Evolutionary conservation across 1,139 yeast species (phyloP), one percentile per base, ranked within the genome.

Genomic region (Arxiozyma telluris): DNA sequence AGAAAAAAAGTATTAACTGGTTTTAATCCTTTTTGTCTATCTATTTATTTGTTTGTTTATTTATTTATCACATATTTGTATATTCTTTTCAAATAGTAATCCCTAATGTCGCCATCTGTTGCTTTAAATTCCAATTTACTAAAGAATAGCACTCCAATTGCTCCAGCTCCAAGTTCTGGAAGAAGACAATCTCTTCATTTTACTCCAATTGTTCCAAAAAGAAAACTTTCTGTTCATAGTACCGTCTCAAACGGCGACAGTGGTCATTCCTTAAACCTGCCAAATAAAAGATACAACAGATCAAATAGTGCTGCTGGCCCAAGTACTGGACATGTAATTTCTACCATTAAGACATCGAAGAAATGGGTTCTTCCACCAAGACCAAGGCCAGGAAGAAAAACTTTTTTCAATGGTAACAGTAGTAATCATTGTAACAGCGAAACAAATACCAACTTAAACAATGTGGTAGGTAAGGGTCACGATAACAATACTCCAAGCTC

Each of bases 331-430:
- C 39, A 30, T 30, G 11, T 22, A 2, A 30, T 20, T 2, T 23
- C 25, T 25, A 44, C 25, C 12, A 50, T 43, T 18, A 44, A 41
- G 43, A 66, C 70, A 20, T 66, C 70, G 17, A 62, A 63, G 50
- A 67, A 64, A 55, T 67, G 71, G 71, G 67, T 67, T 43, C 56
- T 67, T 50, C 71, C 71, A 63, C 79, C 82, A 57, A 76, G 79
- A 70, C 79, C 79, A 74, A 77, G 78, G 67, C 77, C 82, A 41
- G 81, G 78, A 52, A 58, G 64, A 74, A 54, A 68, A 76, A 60
- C 51, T 53, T 55, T 52, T 22, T 30, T 30, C 20, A 41, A 42
- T 20, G 49, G 23, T 21, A 50, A 50, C 39, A 46, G 41, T 27
- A 46, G 41, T 30, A n/a, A 47, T 8, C 41, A 6, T 23, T 27